phyloP scores from a whole-genome alignment of 192 early-diverging fungal genomes.

The Fimicolochytrium jonesii region DNA sequence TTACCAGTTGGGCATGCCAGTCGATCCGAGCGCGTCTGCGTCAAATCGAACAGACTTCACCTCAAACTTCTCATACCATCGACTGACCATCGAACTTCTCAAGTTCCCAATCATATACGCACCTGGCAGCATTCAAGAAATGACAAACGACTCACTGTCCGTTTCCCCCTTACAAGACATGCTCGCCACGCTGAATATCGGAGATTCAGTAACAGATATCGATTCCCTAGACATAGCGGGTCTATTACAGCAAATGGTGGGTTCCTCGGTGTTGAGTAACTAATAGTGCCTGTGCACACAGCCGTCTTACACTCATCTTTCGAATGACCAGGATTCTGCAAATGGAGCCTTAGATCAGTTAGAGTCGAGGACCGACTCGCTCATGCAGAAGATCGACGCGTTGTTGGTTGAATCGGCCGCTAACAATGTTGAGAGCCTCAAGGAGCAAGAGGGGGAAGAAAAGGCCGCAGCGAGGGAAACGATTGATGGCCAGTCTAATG shows the following conservation, averaged over 20 bases:
- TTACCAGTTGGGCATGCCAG: too few species aligned
- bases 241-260: constrained; percentile 14
- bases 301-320: neutral
- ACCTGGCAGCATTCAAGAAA: neutral
- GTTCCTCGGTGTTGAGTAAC: neutral
- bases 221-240: constrained; percentile 11
- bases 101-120: too few species aligned
- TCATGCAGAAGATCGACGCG: constrained; percentile 22
- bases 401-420: constrained; percentile 6
- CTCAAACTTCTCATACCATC: too few species aligned
- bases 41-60: too few species aligned
- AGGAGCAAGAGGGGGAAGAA: too few species aligned
- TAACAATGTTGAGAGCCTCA: too few species aligned
- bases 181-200: constrained; percentile 3
- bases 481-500: too few species aligned
- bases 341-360: constrained; percentile 8
- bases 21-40: too few species aligned
- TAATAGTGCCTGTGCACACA: neutral
- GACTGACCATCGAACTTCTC: too few species aligned
- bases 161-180: neutral
- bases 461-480: too few species aligned
- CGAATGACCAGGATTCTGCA: constrained; percentile 8
- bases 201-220: neutral
- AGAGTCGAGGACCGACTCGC: constrained; percentile 14
- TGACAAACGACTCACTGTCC: constrained; percentile 7